Evolutionary conservation across 2,329 filamentous ascomycete genomes (phyloP).

Genomic region (Hirsutella thompsonii): DNA sequence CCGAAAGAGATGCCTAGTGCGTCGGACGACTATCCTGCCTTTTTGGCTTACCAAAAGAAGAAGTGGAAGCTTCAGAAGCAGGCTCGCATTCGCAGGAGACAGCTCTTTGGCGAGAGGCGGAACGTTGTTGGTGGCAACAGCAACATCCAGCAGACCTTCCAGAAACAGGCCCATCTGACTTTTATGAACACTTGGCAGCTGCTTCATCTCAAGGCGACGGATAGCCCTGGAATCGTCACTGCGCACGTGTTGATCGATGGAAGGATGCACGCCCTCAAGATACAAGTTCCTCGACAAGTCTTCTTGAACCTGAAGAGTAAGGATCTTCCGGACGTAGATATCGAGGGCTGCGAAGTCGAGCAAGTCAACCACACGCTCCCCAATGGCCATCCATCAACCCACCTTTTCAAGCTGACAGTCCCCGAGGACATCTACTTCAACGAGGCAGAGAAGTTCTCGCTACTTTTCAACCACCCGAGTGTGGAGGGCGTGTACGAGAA

Average conservation of each 20-base stretch:
- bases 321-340: constrained; percentile 77
- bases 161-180: constrained; percentile 80
- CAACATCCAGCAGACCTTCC: constrained; percentile 60
- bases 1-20: constrained; percentile 76
- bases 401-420: constrained; percentile 89
- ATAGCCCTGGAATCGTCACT: constrained; percentile 72
- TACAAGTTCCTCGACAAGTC: constrained; percentile 78
- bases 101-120: constrained; percentile 82
- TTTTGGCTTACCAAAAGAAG: constrained; percentile 88
- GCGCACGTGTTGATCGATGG: constrained; percentile 89
- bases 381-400: constrained; percentile 85
- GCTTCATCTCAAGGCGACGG: constrained; percentile 71
- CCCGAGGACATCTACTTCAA: constrained; percentile 77
- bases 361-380: constrained; percentile 89
- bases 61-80: constrained; percentile 99
- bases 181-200: constrained; percentile 95
- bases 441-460: constrained; percentile 69
- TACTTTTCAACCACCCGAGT: constrained; percentile 81
- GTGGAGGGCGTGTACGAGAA: constrained; percentile 97
- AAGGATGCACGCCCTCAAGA: constrained; percentile 77
- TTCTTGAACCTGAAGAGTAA: constrained; percentile 86
- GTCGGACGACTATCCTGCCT: constrained; percentile 74
- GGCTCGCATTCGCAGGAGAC: constrained; percentile 69
- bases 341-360: constrained; percentile 77
- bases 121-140: constrained; percentile 33